Evolutionary conservation across 2,329 filamentous ascomycete genomes (phyloP).

Genomic region (Monilinia vaccinii-corymbosi): DNA sequence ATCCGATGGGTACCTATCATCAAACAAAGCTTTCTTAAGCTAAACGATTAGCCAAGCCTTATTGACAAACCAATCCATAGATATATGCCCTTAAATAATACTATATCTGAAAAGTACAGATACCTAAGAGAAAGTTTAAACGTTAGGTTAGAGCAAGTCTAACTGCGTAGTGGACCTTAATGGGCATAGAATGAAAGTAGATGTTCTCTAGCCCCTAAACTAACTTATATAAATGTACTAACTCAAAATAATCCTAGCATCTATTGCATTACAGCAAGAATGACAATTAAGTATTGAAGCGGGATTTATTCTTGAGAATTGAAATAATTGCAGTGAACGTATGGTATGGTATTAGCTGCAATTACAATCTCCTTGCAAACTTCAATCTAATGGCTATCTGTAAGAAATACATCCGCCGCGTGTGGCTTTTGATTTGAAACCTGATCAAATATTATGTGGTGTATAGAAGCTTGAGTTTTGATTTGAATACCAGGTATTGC

Average conservation of each 20-base stretch:
- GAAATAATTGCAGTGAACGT: background rate
- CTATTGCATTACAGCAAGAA: no score
- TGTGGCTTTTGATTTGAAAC: background rate
- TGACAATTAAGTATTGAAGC: background rate
- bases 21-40: background rate
- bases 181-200: background rate
- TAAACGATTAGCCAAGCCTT: background rate
- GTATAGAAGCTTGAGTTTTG: conserved; percentile 22
- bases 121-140: background rate
- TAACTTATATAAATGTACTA: no score
- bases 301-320: background rate
- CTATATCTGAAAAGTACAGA: background rate
- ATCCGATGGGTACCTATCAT: background rate
- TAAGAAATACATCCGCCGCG: conserved; percentile 12
- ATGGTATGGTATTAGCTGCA: background rate
- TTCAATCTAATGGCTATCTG: background rate
- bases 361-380: background rate
- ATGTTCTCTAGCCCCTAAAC: no score
- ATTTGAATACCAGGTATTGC: conserved; percentile 24
- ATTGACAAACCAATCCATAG: background rate
- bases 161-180: no score
- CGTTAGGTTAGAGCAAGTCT: no score
- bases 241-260: no score
- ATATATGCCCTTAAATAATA: background rate
- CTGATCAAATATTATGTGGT: conserved; percentile 19